A percentile compares a stretch with the other conserved stretches of the same genome.
phyloP scores from a whole-genome alignment of 2,329 filamentous ascomycete genomes.

The Rosellinia necatrix region DNA sequence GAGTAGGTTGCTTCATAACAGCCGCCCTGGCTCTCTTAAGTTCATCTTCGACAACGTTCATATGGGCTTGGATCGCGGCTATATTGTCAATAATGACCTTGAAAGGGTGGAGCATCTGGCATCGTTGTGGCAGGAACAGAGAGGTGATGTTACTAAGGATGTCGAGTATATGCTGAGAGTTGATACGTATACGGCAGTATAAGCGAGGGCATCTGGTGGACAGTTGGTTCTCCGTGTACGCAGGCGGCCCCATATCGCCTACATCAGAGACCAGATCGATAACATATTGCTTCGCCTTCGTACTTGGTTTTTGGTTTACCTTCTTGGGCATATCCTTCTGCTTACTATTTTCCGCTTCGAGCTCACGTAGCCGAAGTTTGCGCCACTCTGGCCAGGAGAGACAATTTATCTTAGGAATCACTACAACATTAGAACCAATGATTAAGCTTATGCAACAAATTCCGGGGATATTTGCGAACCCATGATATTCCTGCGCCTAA shows the following conservation, averaged over 20 bases:
- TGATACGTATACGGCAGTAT: conserved; percentile 20
- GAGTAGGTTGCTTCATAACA: neutral
- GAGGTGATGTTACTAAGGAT: conserved; percentile 9
- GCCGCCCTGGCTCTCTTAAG: neutral
- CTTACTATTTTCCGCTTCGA: conserved; percentile 8
- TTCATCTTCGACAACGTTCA: conserved; percentile 7
- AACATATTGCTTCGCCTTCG: neutral
- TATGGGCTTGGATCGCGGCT: conserved; percentile 1
- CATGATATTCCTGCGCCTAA: too few species aligned
- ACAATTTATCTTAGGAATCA: conserved; percentile 12
- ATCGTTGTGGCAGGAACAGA: conserved; percentile 9
- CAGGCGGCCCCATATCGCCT: neutral
- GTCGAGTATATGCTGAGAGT: conserved; percentile 18
- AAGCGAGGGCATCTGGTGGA: conserved; percentile 1
- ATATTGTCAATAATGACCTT: conserved; percentile 24
- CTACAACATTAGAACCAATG: neutral
- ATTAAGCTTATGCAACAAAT: too few species aligned
- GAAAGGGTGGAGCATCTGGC: conserved; percentile 23
- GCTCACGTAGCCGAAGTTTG: conserved; percentile 16
- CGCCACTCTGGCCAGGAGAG: conserved; percentile 21
- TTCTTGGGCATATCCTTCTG: conserved; percentile 7
- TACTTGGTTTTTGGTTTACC: neutral
- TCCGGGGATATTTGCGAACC: too few species aligned
- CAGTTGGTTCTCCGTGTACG: conserved; percentile 2
- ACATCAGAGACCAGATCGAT: conserved; percentile 1